Evolutionary conservation across 2,329 filamentous ascomycete species (phyloP), one percentile per base, ranked within the genome.

Genomic region (Lithohypha guttulata): DNA sequence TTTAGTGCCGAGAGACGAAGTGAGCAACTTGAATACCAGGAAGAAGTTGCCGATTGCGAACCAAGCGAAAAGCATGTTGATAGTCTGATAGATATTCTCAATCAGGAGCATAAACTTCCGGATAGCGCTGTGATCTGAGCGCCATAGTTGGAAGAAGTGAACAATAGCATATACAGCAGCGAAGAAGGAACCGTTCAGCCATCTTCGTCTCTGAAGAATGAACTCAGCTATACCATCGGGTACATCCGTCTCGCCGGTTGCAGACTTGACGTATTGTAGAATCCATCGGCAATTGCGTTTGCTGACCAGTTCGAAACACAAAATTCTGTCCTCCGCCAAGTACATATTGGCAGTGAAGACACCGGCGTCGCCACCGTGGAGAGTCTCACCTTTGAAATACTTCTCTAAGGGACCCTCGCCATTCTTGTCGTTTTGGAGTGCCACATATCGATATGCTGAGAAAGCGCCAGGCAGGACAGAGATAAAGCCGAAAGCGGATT

Each of bases 21-120:
- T 96, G 48, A 98, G 68, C 57, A 98, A 96, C 61, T 87, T 87
- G 69, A 98, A 98, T 51, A 98, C 89, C 56, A 98, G 67, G 73
- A 96, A 98, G 73, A 98, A 98, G 66, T 98, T 98, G 56, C 91
- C 77, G 55, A 96, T 91, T 53, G 82, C 85, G 58, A 98, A 96
- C 91, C 91, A 98, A 38, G 91, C 87, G 59, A 96, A 98, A 56
- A 98, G 73, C 84, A 96, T 95, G 70, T 84, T 93, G 62, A 79
- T 72, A 1, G 85, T 91, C 62, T 95, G 87, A 66, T 95, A 98
- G 50, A 81, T 68, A 60, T 95, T 96, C 59, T 98, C 91, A 50
- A 96, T 62, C 53, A 94, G 74, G 61, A 98, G 84, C 70, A 84
- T 84, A 44, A 89, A 66, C 61, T 96, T 95, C 51, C 91, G 77